Conservation (phyloP, 176 grass and related monocot species). For the Elaeis guineensis region DNA sequence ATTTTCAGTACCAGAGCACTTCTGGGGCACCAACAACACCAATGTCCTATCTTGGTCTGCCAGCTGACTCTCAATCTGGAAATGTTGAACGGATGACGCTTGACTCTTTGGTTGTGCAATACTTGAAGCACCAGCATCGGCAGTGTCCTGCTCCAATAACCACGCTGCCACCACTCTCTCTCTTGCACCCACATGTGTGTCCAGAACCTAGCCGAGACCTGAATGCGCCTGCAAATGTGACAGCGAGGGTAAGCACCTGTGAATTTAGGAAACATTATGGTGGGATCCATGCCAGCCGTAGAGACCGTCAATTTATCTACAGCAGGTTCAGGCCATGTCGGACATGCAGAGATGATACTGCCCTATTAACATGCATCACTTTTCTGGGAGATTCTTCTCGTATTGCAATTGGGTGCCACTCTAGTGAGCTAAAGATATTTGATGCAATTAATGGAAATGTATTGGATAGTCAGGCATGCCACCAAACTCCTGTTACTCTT, state of each 20-base stretch:
- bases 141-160: slow-evolving; percentile 94
- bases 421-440: slow-evolving; percentile 85
- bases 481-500: slow-evolving; percentile 57
- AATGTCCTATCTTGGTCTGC: slow-evolving; percentile 3
- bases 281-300: slow-evolving; percentile 58
- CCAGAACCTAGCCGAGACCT: slow-evolving; percentile 77
- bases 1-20: slow-evolving; percentile 36
- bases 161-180: slow-evolving; percentile 85
- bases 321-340: slow-evolving; percentile 90
- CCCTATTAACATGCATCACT: slow-evolving; percentile 82
- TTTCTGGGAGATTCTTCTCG: slow-evolving; percentile 74
- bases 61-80: slow-evolving; percentile 40
- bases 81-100: slow-evolving; percentile 73
- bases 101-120: slow-evolving; percentile 91
- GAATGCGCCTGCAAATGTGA: slow-evolving; percentile 71
- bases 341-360: slow-evolving; percentile 68
- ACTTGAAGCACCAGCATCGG: slow-evolving; percentile 92
- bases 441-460: slow-evolving; percentile 76
- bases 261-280: slow-evolving; percentile 82
- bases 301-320: slow-evolving; percentile 93
- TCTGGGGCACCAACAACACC: slow-evolving; percentile 36
- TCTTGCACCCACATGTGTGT: slow-evolving; percentile 86
- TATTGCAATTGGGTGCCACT: slow-evolving; percentile 67
- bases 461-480: slow-evolving; percentile 56
- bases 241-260: slow-evolving; percentile 58